Conservation (phyloP, 345 rosid genomes). For the Isatis tinctoria region DNA sequence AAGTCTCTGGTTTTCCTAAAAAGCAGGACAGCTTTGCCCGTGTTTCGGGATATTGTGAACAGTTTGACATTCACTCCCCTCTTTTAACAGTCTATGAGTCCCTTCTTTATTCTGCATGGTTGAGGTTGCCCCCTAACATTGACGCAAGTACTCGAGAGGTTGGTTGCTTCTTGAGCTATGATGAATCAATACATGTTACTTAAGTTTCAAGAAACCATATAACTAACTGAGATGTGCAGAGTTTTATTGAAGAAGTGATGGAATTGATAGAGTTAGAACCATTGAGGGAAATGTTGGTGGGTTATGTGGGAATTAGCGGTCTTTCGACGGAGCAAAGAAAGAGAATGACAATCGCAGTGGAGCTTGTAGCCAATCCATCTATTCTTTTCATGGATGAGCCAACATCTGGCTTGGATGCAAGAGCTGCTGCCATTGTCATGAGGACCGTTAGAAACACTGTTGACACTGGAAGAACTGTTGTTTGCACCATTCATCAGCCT, state of each 20-base stretch:
- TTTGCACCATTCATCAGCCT: constrained; percentile 70
- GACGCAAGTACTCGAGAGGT: constrained; percentile 23
- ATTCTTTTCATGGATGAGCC: constrained; percentile 79
- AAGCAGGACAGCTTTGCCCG: constrained; percentile 33
- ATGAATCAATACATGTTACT: not conserved
- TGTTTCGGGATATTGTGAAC: constrained; percentile 35
- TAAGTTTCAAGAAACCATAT: not conserved
- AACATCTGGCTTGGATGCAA: constrained; percentile 70
- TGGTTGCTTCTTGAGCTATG: not conserved
- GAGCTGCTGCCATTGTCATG: constrained; percentile 80
- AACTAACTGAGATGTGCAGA: constrained; percentile 32
- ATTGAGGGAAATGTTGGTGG: constrained; percentile 44
- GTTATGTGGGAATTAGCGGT: constrained; percentile 59
- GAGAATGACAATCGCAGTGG: constrained; percentile 64
- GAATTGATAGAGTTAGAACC: constrained; percentile 50
- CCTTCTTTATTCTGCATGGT: constrained; percentile 31
- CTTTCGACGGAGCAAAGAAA: constrained; percentile 64
- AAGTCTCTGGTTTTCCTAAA: constrained; percentile 29
- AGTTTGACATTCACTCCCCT: constrained; percentile 35
- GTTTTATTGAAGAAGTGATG: constrained; percentile 58
- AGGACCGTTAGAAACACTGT: constrained; percentile 63
- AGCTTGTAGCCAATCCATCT: constrained; percentile 71
- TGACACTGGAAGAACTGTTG: constrained; percentile 67
- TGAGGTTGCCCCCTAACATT: constrained; percentile 25
- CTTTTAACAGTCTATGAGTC: constrained; percentile 34